Base-by-base conservation (phyloP, 805 yeast genomes). In the Yarrowia deformans region DNA sequence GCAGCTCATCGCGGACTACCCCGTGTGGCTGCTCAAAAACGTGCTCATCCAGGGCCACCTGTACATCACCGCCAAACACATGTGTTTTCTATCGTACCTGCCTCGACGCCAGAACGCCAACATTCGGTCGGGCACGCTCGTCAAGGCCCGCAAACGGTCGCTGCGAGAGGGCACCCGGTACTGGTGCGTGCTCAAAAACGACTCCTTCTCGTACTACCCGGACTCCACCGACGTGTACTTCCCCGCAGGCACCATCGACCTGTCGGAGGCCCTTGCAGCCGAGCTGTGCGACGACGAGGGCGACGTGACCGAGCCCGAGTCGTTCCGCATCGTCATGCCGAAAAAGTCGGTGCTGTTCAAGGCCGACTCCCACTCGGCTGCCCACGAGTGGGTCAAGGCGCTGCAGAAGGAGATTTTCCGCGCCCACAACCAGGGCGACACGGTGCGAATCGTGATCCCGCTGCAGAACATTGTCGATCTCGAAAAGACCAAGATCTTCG, bases 31-130 rank as follows among this genome's bases (percentile, higher is more conserved):
- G 45, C 81, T 92, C 69, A 85, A 88, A 70, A 97, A 91, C 73
- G 95, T 93, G 0, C 80, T 94, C 35, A 79, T 93, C 34, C 97
- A 92, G 77, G 98, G 98, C 2, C 93, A 90, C 73, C 77, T 93
- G 18, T 90, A 90, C 73, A 77, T 94, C 34, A 93, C 98, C 0
- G 78, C 81, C 52, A 80, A 83, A 16, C 85, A 85, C 71, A 75
- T 93, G 7, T 79, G 91, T 54, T 94, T 91, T 75, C 89, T 89
- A 79, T 95, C 97, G 0, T 87, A 86, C 72, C 77, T 94, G 10
- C 97, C 98, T 0, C 84, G 84, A 50, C 79, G 75, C 34, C 78
- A 81, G 23, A 83, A 84, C 2, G 75, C 83, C 3, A 66, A 52
- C 52, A 75, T 85, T 19, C 79, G 82, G 71, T 76, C 86, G 3